Base-by-base conservation (phyloP, 148 eudicot genomes). In the Heliamphora exappendiculata region DNA sequence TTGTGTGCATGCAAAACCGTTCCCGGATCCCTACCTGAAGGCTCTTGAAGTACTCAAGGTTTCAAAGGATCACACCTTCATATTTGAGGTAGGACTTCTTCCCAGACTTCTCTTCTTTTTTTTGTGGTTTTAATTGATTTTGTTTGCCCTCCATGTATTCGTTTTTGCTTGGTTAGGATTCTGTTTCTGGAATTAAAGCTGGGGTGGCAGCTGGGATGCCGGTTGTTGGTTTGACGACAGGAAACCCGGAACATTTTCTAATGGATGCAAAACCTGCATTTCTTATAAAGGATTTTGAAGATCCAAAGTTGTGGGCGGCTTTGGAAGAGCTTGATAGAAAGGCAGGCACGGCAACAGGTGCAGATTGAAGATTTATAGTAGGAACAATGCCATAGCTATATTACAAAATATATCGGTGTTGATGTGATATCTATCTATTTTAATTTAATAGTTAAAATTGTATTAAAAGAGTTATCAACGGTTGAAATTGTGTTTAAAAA, bases 131-230 rank as follows among this genome's bases (percentile, higher is more conserved):
- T 4, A 2, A 29, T 60, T 4, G 1, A 29, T 60, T 28, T 13
- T 13, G 28, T 60, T 60, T 29, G 19, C 22, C 1, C n/a, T n/a
- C 20, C 14, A 50, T 19, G 0, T 41, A 22, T 67, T 67, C 22
- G 22, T 9, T 20, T 9, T 22, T 24, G 17, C 33, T 69, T 69
- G 11, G 57, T 36, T 67, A 92, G 98, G 98, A 94, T 81, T 94
- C 97, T 42, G 89, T 84, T 45, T 94, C 98, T 37, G 97, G 98
- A 71, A 95, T 91, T 73, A 91, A 80, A 84, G 98, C 98, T 44
- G 98, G 98, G 16, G 94, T 92, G n/a, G 97, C 92, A 19, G 97
- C 98, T 53, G 96, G 96, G 74, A 89, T 92, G 90, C 98, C 96
- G 3, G 97, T 95, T 33, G 83, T 95, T 54, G 98, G 97, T 36